These are phyloP conservation scores for Mangifera indica DNA, from an alignment of 345 rosid species.

Conservation along the genomic window DNA sequence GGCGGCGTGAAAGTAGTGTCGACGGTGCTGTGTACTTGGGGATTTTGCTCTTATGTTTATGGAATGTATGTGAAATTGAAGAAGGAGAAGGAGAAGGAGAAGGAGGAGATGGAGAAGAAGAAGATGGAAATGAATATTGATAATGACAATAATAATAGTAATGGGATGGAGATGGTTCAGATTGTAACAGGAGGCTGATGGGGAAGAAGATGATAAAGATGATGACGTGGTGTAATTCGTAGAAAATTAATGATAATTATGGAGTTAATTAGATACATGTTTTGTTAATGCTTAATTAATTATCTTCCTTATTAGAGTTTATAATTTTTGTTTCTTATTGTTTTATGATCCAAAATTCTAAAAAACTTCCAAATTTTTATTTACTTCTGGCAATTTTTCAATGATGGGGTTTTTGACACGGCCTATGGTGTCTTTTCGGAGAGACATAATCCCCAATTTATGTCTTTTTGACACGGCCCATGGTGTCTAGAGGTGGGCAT, in stretches of 20 bases:
- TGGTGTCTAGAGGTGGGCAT: too few species aligned
- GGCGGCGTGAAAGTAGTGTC: conserved; percentile 81
- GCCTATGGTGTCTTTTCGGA: too few species aligned
- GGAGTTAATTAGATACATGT: not conserved
- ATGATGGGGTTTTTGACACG: too few species aligned
- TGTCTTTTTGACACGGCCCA: too few species aligned
- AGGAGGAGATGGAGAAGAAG: not conserved
- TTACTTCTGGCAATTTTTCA: too few species aligned
- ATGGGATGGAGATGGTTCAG: conserved; percentile 16
- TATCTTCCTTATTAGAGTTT: too few species aligned
- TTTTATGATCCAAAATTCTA: too few species aligned
- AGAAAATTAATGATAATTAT: not conserved
- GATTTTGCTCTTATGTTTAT: conserved; percentile 71
- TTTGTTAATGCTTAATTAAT: too few species aligned
- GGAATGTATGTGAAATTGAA: conserved; percentile 56
- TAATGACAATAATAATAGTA: not conserved
- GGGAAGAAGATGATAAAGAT: not conserved
- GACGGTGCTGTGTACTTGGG: conserved; percentile 78
- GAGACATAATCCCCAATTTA: too few species aligned
- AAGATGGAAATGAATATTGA: not conserved
- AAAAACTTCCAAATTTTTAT: too few species aligned
- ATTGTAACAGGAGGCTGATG: not conserved
- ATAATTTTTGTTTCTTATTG: too few species aligned
- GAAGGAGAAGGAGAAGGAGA: not conserved
- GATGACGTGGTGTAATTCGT: not conserved